Evolutionary conservation across 768 basidiomycete genomes (phyloP), one percentile per base, ranked within the genome.

Genomic region (Pulveroboletus sp.): DNA sequence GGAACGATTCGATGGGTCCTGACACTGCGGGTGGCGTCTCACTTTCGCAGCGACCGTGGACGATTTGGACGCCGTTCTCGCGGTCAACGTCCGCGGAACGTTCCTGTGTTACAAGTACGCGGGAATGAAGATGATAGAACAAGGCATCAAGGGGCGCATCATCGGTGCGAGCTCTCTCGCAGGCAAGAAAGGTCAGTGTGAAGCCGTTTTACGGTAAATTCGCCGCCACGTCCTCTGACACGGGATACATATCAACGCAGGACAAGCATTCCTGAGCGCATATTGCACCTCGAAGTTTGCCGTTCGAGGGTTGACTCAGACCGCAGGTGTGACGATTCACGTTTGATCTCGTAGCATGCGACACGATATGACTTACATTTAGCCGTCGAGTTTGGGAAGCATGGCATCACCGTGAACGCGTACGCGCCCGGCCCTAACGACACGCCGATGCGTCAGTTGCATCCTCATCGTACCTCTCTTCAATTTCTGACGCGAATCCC

Each of bases 251-350:
- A n/a, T n/a, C n/a, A n/a, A n/a, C n/a, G n/a, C 61, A 68, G 76
- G 77, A 20, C 30, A 47, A 6, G n/a, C 51, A 2, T 52, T 59
- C 9, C 9, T 67, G 31, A 45, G 63, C 24, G 53, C 65, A 6
- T 77, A 77, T 49, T 58, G 55, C 35, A 57, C 67, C 0, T 70
- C 69, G 5, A 76, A 78, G 56, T 76, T 75, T 53, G 74, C 73
- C 3, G 43, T 78, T 0, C 63, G 73, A 23, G 73, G 71, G 14
- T 54, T 77, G 23, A 76, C 76, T 1, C 74, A 75, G 44, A 49
- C 56, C 3, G 55, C 63, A 47, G 63, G 63, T 64, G 27, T n/a
- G n/a, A n/a, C n/a, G n/a, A n/a, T n/a, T n/a, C n/a, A n/a, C 12
- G 51, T 24, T 31, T 29, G 0, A 8, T 5, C 14, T 29, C 17